Conservation (phyloP, 1,284 basidiomycete genomes). For the Volvariella volvacea region DNA sequence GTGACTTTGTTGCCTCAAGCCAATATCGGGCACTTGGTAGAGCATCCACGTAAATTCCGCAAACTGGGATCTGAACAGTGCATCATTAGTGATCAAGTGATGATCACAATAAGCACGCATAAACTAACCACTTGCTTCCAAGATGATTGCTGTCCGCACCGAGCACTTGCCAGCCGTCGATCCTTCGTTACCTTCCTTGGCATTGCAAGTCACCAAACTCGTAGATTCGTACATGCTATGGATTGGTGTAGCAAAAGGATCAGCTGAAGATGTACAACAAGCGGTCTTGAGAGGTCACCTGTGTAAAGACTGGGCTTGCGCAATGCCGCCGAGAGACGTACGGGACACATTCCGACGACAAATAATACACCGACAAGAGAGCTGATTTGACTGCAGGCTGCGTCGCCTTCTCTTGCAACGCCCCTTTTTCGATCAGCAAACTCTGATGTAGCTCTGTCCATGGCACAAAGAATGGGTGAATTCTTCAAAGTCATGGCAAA, state of each 20-base stretch:
- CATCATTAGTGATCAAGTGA: no score
- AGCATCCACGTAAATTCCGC: no score
- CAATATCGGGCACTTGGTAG: no score
- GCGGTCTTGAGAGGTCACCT: constrained; percentile 49
- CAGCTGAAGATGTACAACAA: constrained; percentile 39
- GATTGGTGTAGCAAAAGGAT: constrained; percentile 57
- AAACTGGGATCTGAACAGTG: no score
- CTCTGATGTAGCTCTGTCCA: constrained; percentile 61
- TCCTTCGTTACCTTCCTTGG: constrained; percentile 49
- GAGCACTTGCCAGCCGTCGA: constrained; percentile 40
- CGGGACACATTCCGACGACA: constrained; percentile 14
- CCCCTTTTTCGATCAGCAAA: constrained; percentile 59
- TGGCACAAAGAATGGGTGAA: constrained; percentile 77
- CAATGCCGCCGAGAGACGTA: constrained; percentile 53
- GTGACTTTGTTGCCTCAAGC: no score
- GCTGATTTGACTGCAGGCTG: constrained; percentile 19
- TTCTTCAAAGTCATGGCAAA: no score
- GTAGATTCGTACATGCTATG: constrained; percentile 78
- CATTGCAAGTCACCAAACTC: constrained; percentile 63
- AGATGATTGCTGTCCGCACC: constrained; percentile 31
- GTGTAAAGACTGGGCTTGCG: constrained; percentile 77
- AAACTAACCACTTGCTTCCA: constrained; percentile 1
- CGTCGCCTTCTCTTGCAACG: constrained; percentile 47
- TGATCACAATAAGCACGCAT: neutral
- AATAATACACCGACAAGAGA: constrained; percentile 3